Evolutionary conservation across 75 land plant genomes (phyloP).

Genomic region (Adiantum capillusveneris): DNA sequence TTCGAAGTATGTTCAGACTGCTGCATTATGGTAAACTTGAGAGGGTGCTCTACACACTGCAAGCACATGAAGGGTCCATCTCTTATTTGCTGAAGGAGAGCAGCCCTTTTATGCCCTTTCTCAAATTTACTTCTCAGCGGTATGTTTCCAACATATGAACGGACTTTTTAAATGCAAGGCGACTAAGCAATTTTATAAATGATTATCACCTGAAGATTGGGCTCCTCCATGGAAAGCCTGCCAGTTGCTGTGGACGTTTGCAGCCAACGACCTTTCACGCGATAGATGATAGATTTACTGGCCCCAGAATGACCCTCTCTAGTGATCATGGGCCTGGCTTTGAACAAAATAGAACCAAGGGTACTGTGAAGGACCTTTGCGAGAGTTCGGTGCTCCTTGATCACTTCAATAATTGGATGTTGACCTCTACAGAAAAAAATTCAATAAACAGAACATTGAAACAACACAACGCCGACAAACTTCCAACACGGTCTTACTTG

Average conservation of each 20-base stretch:
- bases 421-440: slow-evolving; percentile 47
- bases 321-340: slow-evolving; percentile 46
- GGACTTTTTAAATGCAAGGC: no score
- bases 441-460: not conserved
- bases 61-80: not conserved
- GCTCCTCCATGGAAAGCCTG: slow-evolving; percentile 96
- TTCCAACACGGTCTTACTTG: no score
- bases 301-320: slow-evolving; percentile 2
- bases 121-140: no score
- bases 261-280: slow-evolving; percentile 86
- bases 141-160: no score
- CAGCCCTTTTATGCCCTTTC: no score
- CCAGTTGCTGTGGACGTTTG: slow-evolving; percentile 98
- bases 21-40: slow-evolving; percentile 46
- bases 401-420: slow-evolving; percentile 84
- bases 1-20: slow-evolving; percentile 6
- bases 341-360: slow-evolving; percentile 60
- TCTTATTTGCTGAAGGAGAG: no score
- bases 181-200: no score
- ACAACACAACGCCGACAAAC: not conserved
- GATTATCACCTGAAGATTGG: slow-evolving; percentile 88
- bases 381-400: slow-evolving; percentile 92
- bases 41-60: slow-evolving; percentile 86
- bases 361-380: slow-evolving; percentile 84
- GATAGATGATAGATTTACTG: slow-evolving; percentile 13